Percentiles rank a stretch among this genome's conserved stretches.
These are phyloP conservation scores for Uronychia setigera DNA, from an alignment of 73 alveolate species.

Conservation along the genomic window DNA sequence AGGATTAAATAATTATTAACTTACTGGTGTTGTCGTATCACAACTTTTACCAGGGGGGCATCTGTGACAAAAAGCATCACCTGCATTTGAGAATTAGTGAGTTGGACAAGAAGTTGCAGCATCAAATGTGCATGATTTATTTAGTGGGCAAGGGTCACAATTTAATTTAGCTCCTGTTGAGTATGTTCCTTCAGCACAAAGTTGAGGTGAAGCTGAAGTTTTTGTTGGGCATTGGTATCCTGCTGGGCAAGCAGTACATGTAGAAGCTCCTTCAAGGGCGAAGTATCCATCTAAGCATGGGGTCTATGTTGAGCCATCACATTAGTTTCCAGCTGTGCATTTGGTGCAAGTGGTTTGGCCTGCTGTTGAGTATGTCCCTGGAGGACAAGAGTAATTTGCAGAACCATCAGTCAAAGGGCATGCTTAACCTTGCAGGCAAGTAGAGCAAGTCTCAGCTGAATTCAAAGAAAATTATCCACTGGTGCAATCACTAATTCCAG, in stretches of 20 bases:
- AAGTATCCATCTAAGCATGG: constrained; percentile 43
- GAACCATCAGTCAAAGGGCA: constrained; percentile 6
- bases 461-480: neutral
- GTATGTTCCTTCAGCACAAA: constrained; percentile 63
- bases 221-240: constrained; percentile 62
- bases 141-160: constrained; percentile 42
- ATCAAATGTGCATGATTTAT: constrained; percentile 30
- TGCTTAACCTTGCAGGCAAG: neutral
- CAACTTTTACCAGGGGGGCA: constrained; percentile 72
- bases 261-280: constrained; percentile 23
- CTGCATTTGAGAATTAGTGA: constrained; percentile 39
- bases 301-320: constrained; percentile 9
- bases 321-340: constrained; percentile 53
- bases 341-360: constrained; percentile 35
- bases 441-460: neutral
- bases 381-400: constrained; percentile 7
- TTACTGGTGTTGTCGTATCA: constrained; percentile 4
- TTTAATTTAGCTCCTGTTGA: constrained; percentile 1
- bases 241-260: constrained; percentile 62
- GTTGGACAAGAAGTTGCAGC: constrained; percentile 33
- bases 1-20: constrained; percentile 11
- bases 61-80: constrained; percentile 26
- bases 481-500: neutral
- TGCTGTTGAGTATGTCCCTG: constrained; percentile 27
- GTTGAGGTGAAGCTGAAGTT: constrained; percentile 1